Percentiles rank a stretch among this genome's conserved stretches.
phyloP scores from a whole-genome alignment of 768 basidiomycete species.

The Daedaleopsis nitida region DNA sequence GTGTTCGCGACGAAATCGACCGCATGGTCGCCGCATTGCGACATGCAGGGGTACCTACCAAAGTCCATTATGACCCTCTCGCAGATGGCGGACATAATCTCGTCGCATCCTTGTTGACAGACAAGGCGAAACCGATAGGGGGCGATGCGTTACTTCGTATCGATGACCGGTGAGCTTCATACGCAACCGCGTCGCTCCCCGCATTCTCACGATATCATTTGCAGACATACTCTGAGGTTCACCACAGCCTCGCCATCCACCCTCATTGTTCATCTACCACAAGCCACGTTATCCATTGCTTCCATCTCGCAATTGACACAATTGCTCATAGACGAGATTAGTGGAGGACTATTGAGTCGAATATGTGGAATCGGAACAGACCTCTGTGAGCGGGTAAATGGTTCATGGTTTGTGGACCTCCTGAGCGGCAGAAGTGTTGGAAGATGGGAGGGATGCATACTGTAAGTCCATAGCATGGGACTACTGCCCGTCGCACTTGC shows the following conservation, averaged over 20 bases:
- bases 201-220: not conserved
- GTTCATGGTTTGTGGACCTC: conserved; percentile 80
- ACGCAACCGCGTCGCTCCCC: not conserved
- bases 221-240: conserved; percentile 72
- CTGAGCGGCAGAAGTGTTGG: conserved; percentile 65
- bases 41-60: conserved; percentile 55
- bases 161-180: conserved; percentile 54
- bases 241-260: conserved; percentile 77
- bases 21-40: conserved; percentile 51
- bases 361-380: conserved; percentile 69
- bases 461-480: conserved; percentile 51
- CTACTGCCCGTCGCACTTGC: not conserved
- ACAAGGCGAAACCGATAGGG: conserved; percentile 47
- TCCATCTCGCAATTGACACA: conserved; percentile 78
- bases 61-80: conserved; percentile 60
- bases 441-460: conserved; percentile 76
- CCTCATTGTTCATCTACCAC: conserved; percentile 76
- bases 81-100: conserved; percentile 69
- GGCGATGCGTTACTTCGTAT: conserved; percentile 78
- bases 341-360: conserved; percentile 64
- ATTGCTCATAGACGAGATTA: conserved; percentile 76
- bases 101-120: conserved; percentile 49
- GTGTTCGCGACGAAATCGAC: conserved; percentile 59
- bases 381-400: conserved; percentile 48
- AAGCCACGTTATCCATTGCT: conserved; percentile 72